phyloP scores from a whole-genome alignment of 1,284 basidiomycete genomes.

The Xerocomus tenax region DNA sequence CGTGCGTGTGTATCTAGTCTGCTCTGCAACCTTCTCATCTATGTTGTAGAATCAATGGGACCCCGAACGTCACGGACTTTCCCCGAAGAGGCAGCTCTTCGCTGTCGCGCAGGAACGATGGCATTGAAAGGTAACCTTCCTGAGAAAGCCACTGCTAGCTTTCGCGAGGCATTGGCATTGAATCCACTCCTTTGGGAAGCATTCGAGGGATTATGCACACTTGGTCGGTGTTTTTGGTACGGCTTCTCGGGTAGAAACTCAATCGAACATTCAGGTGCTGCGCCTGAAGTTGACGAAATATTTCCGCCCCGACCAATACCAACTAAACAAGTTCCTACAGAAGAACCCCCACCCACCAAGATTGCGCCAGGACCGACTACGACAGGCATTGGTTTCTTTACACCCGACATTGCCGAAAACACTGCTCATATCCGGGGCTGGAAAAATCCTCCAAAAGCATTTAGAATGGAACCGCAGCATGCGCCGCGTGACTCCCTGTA shows the following conservation, averaged over 20 bases:
- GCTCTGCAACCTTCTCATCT: slow-evolving; percentile 14
- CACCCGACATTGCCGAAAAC: slow-evolving; percentile 53
- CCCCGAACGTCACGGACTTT: slow-evolving; percentile 45
- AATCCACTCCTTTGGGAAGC: slow-evolving; percentile 91
- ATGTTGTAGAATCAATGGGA: slow-evolving; percentile 42
- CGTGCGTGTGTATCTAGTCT: slow-evolving; percentile 37
- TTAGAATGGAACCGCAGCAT: slow-evolving; percentile 45
- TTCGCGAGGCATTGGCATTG: slow-evolving; percentile 60
- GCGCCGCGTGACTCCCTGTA: slow-evolving; percentile 59
- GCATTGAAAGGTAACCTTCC: slow-evolving; percentile 69
- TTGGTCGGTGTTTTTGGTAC: slow-evolving; percentile 48
- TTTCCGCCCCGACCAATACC: slow-evolving; percentile 60
- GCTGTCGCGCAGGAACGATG: slow-evolving; percentile 61
- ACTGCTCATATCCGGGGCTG: slow-evolving; percentile 48
- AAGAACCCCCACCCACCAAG: slow-evolving; percentile 40
- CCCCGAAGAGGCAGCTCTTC: slow-evolving; percentile 57
- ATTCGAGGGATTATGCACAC: slow-evolving; percentile 77
- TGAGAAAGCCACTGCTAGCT: slow-evolving; percentile 64
- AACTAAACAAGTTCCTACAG: slow-evolving; percentile 44
- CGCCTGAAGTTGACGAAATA: slow-evolving; percentile 60
- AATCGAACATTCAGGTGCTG: slow-evolving; percentile 41
- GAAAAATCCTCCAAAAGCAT: slow-evolving; percentile 45
- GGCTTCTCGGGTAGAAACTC: slow-evolving; percentile 8
- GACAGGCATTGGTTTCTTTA: slow-evolving; percentile 68
- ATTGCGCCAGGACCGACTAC: slow-evolving; percentile 37